Base-by-base conservation (phyloP, 139 green algal species). In the Chlorella ohadii region DNA sequence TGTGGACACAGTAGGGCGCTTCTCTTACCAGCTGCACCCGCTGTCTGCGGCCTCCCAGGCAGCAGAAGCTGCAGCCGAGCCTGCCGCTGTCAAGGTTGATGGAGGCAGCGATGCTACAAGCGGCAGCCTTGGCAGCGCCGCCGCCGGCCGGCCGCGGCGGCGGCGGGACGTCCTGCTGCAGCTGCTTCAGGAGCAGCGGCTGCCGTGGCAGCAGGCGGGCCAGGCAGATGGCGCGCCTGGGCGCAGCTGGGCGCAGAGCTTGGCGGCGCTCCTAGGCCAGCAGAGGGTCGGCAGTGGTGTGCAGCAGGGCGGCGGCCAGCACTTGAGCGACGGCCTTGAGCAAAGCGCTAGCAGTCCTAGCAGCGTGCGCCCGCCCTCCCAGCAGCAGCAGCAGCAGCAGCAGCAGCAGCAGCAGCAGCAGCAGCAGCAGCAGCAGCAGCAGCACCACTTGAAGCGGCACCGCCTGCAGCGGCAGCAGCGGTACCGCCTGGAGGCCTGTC, bases 1-100 rank as follows among this genome's bases (percentile, higher is more conserved):
- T 7, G 65, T 87, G 4, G 28, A 72, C 27, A 39, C 47, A 5
- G 71, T 88, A 7, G 70, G 47, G 9, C n/a, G 34, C 15, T 80
- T 81, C 73, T 89, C 85, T 9, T 89, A 86, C 64, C 80, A 77
- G 64, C 72, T 89, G 34, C 55, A 70, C 22, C 57, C 61, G 38
- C 20, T 61, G 38, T 4, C 34, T 3, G 20, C 25, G 59, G 63
- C 9, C 33, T 39, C 33, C 9, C 83, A 25, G 13, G 44, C 39
- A 27, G 84, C 72, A 61, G 79, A 9, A 38, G 79, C 65, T 67
- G 65, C 31, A 33, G 65, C 13, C 31, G 17, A n/a, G 55, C 12
- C 51, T 22, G 15, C 51, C 15, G 51, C 51, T 4, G 51, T n/a
- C n/a, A n/a, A n/a, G n/a, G n/a, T 13, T 3, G 51, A 59, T 22